Conservation (phyloP, 169 alveolate species). For the Fabrea salina region DNA sequence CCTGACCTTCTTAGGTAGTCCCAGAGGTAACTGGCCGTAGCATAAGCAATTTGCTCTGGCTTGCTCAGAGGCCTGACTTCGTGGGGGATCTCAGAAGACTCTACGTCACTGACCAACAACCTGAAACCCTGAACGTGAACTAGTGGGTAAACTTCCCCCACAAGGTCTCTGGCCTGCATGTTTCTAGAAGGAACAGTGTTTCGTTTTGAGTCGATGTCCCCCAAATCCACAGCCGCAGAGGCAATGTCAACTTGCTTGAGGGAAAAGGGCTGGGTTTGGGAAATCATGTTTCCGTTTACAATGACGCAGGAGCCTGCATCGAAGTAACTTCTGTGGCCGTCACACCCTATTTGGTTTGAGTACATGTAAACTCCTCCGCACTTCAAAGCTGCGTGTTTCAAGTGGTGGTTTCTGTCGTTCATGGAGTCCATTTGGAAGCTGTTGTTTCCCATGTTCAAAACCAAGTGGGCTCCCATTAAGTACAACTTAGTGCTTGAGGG, state of each 20-base stretch:
- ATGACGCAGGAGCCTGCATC: slow-evolving; percentile 81
- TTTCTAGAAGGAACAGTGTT: slow-evolving; percentile 19
- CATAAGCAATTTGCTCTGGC: slow-evolving; percentile 69
- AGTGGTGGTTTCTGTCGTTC: slow-evolving; percentile 39
- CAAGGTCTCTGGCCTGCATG: slow-evolving; percentile 1
- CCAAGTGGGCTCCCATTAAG: slow-evolving; percentile 82
- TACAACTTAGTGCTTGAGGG: slow-evolving; percentile 59
- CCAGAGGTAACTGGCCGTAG: slow-evolving; percentile 85
- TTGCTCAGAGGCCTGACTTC: background rate
- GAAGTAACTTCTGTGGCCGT: slow-evolving; percentile 80
- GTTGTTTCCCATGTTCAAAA: slow-evolving; percentile 78
- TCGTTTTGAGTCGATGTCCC: slow-evolving; percentile 60
- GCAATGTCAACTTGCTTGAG: slow-evolving; percentile 56
- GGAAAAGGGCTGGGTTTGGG: slow-evolving; percentile 39
- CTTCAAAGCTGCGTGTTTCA: slow-evolving; percentile 53
- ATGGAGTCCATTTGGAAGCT: slow-evolving; percentile 58
- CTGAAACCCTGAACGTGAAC: background rate
- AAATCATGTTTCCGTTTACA: slow-evolving; percentile 74
- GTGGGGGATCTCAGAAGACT: background rate
- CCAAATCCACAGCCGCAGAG: slow-evolving; percentile 70
- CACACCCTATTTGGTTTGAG: slow-evolving; percentile 83
- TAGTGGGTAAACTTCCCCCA: background rate
- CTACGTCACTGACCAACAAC: background rate
- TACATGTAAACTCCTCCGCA: slow-evolving; percentile 80
- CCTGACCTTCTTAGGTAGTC: slow-evolving; percentile 81